These are phyloP conservation scores for Kurtzmaniella cleridarum DNA, from an alignment of 805 yeast genomes.

Conservation along the genomic window DNA sequence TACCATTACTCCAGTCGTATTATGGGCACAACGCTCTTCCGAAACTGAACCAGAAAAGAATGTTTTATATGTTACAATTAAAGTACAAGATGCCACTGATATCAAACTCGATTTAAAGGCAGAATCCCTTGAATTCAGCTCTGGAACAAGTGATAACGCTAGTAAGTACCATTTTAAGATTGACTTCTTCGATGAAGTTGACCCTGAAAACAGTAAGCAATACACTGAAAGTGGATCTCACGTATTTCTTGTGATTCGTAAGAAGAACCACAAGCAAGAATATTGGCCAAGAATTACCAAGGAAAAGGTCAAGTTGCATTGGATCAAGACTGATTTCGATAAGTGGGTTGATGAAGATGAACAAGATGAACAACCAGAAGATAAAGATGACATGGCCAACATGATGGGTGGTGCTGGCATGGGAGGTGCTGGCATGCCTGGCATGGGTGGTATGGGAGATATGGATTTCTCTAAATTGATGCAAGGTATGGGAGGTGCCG, in stretches of 20 bases:
- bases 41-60: constrained; percentile 70
- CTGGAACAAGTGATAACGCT: constrained; percentile 38
- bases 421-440: constrained; percentile 21
- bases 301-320: constrained; percentile 73
- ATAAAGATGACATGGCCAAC: constrained; percentile 33
- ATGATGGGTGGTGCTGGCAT: constrained; percentile 18
- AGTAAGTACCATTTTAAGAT: constrained; percentile 59
- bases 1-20: constrained; percentile 45
- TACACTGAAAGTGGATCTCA: constrained; percentile 55
- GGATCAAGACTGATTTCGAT: constrained; percentile 90
- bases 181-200: constrained; percentile 74
- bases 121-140: constrained; percentile 46
- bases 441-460: constrained; percentile 31
- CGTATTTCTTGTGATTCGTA: constrained; percentile 59
- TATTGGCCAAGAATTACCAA: constrained; percentile 96
- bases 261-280: constrained; percentile 63
- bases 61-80: constrained; percentile 66
- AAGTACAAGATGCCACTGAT: constrained; percentile 62
- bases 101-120: constrained; percentile 59
- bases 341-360: constrained; percentile 99
- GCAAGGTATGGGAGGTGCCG: constrained; percentile 23
- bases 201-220: constrained; percentile 56
- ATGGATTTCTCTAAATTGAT: constrained; percentile 23
- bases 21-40: constrained; percentile 96
- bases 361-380: constrained; percentile 67